Conservation (phyloP, 352 stramenopile genomes). For the Pythium pyrilobum region DNA sequence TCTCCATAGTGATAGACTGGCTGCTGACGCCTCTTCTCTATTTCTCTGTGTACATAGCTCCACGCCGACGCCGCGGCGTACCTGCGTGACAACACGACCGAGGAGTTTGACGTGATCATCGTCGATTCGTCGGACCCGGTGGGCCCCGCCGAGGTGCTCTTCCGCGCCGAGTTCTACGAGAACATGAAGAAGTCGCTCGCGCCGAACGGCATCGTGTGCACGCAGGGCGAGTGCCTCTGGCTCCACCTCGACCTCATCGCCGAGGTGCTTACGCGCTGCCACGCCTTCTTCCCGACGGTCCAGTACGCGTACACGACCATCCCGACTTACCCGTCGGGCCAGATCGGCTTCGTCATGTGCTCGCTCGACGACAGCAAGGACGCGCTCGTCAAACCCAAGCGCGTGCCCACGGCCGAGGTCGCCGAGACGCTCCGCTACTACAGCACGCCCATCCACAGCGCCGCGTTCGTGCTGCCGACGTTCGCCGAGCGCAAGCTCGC, state of each 20-base stretch:
- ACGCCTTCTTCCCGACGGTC: conserved; percentile 90
- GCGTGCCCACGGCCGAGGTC: conserved; percentile 45
- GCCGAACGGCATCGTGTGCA: conserved; percentile 83
- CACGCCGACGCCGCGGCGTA: conserved; percentile 90
- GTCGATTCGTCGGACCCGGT: conserved; percentile 96
- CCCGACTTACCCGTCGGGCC: conserved; percentile 97
- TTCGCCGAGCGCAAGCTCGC: conserved; percentile 90
- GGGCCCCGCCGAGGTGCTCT: conserved; percentile 93
- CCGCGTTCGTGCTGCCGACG: conserved; percentile 95
- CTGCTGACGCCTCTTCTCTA: neutral
- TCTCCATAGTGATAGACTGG: too few relatives aligned
- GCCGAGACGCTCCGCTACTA: conserved; percentile 92
- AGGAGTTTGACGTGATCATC: conserved; percentile 96
- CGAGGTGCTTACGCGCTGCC: conserved; percentile 91
- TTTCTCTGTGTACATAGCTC: conserved; percentile 38
- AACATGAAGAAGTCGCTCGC: conserved; percentile 89
- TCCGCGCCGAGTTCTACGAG: conserved; percentile 94
- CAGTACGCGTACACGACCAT: conserved; percentile 99
- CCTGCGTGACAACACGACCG: conserved; percentile 69
- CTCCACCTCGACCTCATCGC: conserved; percentile 97
- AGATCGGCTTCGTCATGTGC: conserved; percentile 98
- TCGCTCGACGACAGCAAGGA: conserved; percentile 61
- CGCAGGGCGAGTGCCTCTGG: conserved; percentile 97
- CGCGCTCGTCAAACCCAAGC: conserved; percentile 67
- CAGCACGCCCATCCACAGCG: conserved; percentile 90